Evolutionary conservation across 495 filamentous ascomycete genomes (phyloP), one percentile per base, ranked within the genome.

Genomic region (Talaromyces thailandensis): DNA sequence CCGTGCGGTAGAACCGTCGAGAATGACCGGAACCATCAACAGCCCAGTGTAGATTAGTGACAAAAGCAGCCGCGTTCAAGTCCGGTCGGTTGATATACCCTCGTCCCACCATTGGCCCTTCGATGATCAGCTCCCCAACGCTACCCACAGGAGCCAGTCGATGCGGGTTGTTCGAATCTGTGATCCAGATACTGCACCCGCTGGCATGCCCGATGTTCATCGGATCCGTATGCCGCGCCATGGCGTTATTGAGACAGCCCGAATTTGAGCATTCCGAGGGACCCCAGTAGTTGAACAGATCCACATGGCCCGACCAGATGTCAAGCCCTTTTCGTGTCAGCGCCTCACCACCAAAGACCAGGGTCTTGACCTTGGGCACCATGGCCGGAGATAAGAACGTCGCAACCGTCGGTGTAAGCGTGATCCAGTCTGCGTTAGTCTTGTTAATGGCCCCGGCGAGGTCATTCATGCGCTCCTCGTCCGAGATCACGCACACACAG

Each of bases 401-500:
- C 6, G 67, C 73, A 6, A 79, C 67, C 0, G 77, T 76, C 12
- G 78, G 76, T 0, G 82, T 84, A 8, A 84, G 62, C 21, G 68
- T 69, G 0, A 79, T 74, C 51, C 71, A 77, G 51, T 78, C 81
- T 45, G 79, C 73, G 16, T 61, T 52, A 67, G 81, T 73, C 21
- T 66, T 67, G 2, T 75, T 69, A 21, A 84, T 80, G 11, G 74
- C 76, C 5, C 70, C 72, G 28, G 71, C 76, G 31, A 84, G 71
- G 59, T 84, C 75, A 48, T 79, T 76, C 58, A 77, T 58, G 18
- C 81, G 74, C 26, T 81, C 79, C 31, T 78, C 71, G 14, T 82
- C 79, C 0, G 73, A 76, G 2, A 77, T 77, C 57, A 82, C 74
- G 58, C 79, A 82, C n/a, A 83, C 68, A 28, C 76, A 79, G 4